phyloP scores from a whole-genome alignment of 2,329 filamentous ascomycete genomes.

The Paradendryphiella salina region DNA sequence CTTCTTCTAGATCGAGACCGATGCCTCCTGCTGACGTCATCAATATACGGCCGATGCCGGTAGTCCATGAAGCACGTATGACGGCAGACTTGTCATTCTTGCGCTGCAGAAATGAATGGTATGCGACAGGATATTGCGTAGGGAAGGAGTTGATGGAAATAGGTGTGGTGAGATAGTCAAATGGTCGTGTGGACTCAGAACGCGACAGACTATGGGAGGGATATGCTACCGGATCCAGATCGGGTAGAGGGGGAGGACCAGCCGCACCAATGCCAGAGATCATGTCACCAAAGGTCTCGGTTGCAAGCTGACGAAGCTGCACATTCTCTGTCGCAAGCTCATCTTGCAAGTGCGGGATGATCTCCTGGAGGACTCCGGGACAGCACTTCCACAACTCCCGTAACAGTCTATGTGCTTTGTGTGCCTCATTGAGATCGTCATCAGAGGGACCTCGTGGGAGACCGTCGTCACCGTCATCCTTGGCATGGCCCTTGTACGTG shows the following conservation, averaged over 20 bases:
- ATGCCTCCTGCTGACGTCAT: slow-evolving; percentile 90
- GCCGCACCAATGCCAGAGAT: slow-evolving; percentile 90
- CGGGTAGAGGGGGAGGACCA: slow-evolving; percentile 73
- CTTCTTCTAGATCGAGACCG: slow-evolving; percentile 81
- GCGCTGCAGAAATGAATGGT: slow-evolving; percentile 81
- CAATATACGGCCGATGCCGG: slow-evolving; percentile 80
- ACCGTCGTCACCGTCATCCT: slow-evolving; percentile 52
- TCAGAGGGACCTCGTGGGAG: slow-evolving; percentile 68
- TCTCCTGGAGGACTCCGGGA: slow-evolving; percentile 84
- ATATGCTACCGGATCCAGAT: slow-evolving; percentile 80
- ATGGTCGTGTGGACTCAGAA: slow-evolving; percentile 40
- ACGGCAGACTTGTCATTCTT: slow-evolving; percentile 82
- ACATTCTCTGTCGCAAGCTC: slow-evolving; percentile 90
- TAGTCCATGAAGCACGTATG: slow-evolving; percentile 85
- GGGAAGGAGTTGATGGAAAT: slow-evolving; percentile 88
- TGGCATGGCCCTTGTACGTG: slow-evolving; percentile 30
- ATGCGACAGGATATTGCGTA: slow-evolving; percentile 75
- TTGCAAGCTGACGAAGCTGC: slow-evolving; percentile 81
- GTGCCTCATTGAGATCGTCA: slow-evolving; percentile 82
- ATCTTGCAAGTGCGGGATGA: slow-evolving; percentile 89
- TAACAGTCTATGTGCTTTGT: slow-evolving; percentile 85
- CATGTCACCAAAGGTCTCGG: slow-evolving; percentile 93
- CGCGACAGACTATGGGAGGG: slow-evolving; percentile 67
- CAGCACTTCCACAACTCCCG: slow-evolving; percentile 93
- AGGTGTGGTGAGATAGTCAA: slow-evolving; percentile 74